A percentile compares a stretch with the other conserved stretches of the same genome.
Evolutionary conservation across 345 rosid species (phyloP).

Genomic region (Nasturtium officinale): DNA sequence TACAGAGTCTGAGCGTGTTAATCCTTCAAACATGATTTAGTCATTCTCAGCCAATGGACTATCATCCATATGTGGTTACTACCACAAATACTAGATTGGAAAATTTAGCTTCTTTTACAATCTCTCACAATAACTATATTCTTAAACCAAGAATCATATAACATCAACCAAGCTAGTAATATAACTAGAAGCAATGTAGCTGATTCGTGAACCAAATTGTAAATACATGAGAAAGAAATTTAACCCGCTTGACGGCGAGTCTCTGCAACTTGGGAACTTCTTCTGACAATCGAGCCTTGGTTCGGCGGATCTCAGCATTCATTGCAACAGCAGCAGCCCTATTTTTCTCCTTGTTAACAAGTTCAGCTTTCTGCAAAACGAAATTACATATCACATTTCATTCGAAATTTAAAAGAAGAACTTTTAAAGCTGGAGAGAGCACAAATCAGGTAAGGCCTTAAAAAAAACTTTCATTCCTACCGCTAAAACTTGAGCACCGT

Average conservation of each 20-base stretch:
- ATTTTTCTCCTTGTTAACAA: conserved; percentile 75
- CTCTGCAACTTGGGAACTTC: conserved; percentile 94
- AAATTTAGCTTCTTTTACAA: background rate
- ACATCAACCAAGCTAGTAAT: conserved; percentile 10
- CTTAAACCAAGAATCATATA: conserved; percentile 2
- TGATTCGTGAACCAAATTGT: conserved; percentile 6
- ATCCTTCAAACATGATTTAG: conserved; percentile 4
- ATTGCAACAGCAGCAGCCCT: conserved; percentile 89
- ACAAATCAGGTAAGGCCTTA: background rate
- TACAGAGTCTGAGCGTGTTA: conserved; percentile 6
- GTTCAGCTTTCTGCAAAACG: conserved; percentile 75
- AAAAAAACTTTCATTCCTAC: background rate
- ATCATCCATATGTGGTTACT: conserved; percentile 14
- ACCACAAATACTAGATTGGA: background rate
- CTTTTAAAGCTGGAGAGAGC: conserved; percentile 3
- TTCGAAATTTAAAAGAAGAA: background rate
- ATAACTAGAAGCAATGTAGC: conserved; percentile 9
- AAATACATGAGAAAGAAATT: conserved; percentile 18
- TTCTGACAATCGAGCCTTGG: conserved; percentile 84
- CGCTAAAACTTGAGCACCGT: background rate
- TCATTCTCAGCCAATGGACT: background rate
- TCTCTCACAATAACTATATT: background rate
- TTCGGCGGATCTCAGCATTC: conserved; percentile 95
- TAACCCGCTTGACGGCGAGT: conserved; percentile 87
- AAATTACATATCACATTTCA: background rate